Evolutionary conservation across 306 rosid genomes (phyloP).

Genomic region (Medicago lupulina): DNA sequence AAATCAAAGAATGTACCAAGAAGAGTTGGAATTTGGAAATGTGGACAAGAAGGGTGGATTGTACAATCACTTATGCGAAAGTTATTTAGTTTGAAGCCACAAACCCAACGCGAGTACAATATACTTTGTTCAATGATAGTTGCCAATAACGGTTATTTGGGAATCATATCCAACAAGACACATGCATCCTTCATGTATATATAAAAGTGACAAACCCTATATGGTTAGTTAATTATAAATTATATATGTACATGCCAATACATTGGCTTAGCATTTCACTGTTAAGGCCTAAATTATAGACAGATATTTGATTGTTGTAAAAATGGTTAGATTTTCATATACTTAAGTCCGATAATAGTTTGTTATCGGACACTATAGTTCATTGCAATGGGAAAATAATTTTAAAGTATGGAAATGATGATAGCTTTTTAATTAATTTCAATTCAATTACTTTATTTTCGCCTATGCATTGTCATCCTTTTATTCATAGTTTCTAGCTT

Average conservation of each 20-base stretch:
- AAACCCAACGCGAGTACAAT: background rate
- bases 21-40: too few relatives aligned
- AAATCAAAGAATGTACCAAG: background rate
- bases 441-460: background rate
- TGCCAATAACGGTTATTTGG: slow-evolving; percentile 4
- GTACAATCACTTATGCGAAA: background rate
- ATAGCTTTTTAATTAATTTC: background rate
- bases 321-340: background rate
- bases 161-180: background rate
- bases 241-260: background rate
- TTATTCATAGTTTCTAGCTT: background rate
- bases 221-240: background rate
- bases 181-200: background rate
- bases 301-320: background rate
- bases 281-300: background rate
- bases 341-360: background rate
- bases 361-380: background rate
- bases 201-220: background rate
- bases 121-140: background rate
- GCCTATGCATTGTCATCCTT: background rate
- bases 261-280: background rate
- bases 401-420: too few relatives aligned
- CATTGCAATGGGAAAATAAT: too few relatives aligned
- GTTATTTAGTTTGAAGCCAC: background rate
- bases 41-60: too few relatives aligned